Conservation (phyloP, 2,329 filamentous ascomycete species). For the Colletotrichum neosansevieriae region DNA sequence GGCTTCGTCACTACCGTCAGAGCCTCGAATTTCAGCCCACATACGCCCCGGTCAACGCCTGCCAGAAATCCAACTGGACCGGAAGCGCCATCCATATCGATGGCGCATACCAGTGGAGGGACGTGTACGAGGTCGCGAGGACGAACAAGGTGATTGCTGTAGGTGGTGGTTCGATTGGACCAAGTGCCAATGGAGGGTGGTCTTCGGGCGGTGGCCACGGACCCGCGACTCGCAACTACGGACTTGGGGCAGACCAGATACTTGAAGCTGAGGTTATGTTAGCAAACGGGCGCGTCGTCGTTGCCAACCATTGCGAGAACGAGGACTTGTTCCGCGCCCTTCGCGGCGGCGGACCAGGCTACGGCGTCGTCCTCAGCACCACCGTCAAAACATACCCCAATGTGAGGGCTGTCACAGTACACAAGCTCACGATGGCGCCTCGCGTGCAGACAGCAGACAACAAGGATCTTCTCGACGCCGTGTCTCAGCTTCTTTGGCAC, state of each 20-base stretch:
- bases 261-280: constrained; percentile 57
- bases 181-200: constrained; percentile 52
- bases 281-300: constrained; percentile 51
- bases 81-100: constrained; percentile 51
- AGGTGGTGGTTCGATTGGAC: constrained; percentile 46
- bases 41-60: constrained; percentile 44
- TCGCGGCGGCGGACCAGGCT: constrained; percentile 55
- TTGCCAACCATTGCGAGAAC: constrained; percentile 49
- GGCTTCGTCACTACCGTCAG: constrained; percentile 50
- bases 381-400: constrained; percentile 64
- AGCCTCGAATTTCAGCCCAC: constrained; percentile 44
- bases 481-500: constrained; percentile 47
- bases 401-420: constrained; percentile 44
- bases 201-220: constrained; percentile 56
- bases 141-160: constrained; percentile 50
- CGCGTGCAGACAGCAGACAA: constrained; percentile 43
- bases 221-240: constrained; percentile 53
- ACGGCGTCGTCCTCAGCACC: constrained; percentile 66
- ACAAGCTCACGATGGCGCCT: constrained; percentile 44
- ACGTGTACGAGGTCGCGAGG: constrained; percentile 49
- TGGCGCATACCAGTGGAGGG: constrained; percentile 50
- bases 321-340: constrained; percentile 54
- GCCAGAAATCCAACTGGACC: constrained; percentile 46
- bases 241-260: constrained; percentile 58
- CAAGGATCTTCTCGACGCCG: constrained; percentile 44